Evolutionary conservation across 2,329 filamentous ascomycete genomes (phyloP).

Genomic region (Colletotrichum endophyticum): DNA sequence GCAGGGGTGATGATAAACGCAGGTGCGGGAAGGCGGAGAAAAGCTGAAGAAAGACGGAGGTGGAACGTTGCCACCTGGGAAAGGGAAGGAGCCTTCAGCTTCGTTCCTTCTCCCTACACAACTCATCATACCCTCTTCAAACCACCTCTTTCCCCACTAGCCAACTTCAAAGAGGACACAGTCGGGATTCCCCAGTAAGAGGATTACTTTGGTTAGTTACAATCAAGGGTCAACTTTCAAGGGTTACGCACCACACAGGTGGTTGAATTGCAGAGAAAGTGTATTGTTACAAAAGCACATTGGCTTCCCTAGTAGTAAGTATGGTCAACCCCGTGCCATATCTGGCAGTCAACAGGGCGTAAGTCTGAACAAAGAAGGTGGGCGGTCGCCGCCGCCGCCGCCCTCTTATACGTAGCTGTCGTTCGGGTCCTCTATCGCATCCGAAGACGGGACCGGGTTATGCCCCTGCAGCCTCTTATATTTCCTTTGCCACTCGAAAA

Average conservation of each 20-base stretch:
- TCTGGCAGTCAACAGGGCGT: neutral
- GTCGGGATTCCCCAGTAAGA: neutral
- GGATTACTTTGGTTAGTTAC: neutral
- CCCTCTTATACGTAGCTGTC: neutral
- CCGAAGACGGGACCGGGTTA: neutral
- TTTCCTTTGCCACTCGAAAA: no score
- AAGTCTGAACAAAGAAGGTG: neutral
- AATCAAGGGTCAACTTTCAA: neutral
- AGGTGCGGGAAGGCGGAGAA: neutral
- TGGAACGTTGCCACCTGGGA: neutral
- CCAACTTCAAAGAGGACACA: neutral
- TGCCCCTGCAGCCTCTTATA: neutral
- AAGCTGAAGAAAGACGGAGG: neutral
- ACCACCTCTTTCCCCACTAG: neutral
- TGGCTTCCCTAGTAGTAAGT: neutral
- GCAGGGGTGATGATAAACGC: neutral
- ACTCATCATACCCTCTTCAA: neutral
- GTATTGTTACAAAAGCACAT: neutral
- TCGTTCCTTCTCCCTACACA: neutral
- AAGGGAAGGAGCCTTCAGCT: neutral
- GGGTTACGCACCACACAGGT: neutral
- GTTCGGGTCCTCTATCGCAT: neutral
- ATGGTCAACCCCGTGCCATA: neutral
- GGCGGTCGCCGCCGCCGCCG: neutral
- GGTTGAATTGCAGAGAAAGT: neutral